Base-by-base conservation (phyloP, 2,329 filamentous ascomycete genomes). In the Diplodia sapinea region DNA sequence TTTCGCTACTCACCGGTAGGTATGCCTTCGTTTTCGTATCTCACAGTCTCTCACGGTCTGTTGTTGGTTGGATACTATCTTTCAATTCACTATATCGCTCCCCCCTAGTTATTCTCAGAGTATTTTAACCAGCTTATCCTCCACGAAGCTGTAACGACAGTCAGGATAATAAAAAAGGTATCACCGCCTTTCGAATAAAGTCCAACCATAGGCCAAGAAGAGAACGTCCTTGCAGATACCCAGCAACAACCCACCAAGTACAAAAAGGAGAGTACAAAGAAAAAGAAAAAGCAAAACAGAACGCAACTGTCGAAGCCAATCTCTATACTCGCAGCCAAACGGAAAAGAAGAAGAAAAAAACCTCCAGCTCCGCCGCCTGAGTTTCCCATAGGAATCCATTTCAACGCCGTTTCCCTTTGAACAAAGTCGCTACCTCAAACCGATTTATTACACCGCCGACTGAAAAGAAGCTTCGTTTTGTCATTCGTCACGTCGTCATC, bases 141-240 rank as follows among this genome's bases (percentile, higher is more conserved):
- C 49, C 29, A 54, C 50, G 11, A 65, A 55, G 62, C 62, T 65
- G 62, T 65, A 65, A 65, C 49, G 62, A 65, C 50, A 54, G 62
- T 65, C 55, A 63, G 59, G 47, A 63, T 65, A 55, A 55, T 43
- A 54, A 64, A 47, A 47, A 55, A 65, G 62, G 50, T 43, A 65
- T 65, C 49, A 26, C 29, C 40, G 29, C 31, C 50, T 43, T 26
- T 57, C n/a, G n/a, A 52, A 51, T 31, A 66, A 66, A 17, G 40
- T 43, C n/a, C 49, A 40, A 50, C 38, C 52, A n/a, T 26, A 31
- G 26, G 9, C 50, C 49, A 67, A 52, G 56, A 51, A 67, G 55
- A 62, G 55, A 67, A 54, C 33, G 65, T 52, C 31, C 47, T 33
- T 8, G 29, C 40, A 50, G 50, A 51, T 3, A 12, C 20, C 59